Evolutionary conservation across 768 basidiomycete species (phyloP).

Genomic region (Cystofilobasidium ferigula): DNA sequence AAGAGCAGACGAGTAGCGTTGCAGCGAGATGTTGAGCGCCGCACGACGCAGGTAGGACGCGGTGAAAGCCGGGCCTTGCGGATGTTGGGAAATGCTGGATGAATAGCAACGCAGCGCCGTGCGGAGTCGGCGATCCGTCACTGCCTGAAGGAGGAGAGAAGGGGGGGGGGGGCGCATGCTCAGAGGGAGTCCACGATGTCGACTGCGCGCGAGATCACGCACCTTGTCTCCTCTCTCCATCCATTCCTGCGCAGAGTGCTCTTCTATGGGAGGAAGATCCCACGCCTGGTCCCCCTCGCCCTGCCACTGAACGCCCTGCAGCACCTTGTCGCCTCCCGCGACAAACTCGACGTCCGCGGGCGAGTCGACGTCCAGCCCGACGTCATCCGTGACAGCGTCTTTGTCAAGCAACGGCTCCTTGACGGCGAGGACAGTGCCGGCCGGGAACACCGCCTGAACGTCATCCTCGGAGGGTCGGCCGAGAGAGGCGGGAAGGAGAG

Average conservation of each 20-base stretch:
- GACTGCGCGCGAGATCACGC: background rate
- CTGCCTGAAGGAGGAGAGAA: background rate
- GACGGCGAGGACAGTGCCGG: conserved; percentile 2
- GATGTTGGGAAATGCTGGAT: conserved; percentile 8
- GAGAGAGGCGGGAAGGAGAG: conserved; percentile 15
- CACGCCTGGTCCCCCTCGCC: background rate
- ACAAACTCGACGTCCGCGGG: conserved; percentile 3
- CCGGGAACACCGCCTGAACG: conserved; percentile 13
- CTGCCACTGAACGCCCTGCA: conserved; percentile 10
- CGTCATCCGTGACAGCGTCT: background rate
- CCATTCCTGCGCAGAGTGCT: conserved; percentile 10
- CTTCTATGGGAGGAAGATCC: background rate
- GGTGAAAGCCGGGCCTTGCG: background rate
- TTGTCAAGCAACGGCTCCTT: conserved; percentile 7
- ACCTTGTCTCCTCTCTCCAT: conserved; percentile 17
- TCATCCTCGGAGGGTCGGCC: conserved; percentile 13
- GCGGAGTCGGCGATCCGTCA: conserved; percentile 4
- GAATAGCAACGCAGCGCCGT: conserved; percentile 2
- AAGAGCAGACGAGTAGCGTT: conserved; percentile 15
- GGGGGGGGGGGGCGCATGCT: background rate
- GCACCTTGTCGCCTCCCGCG: background rate
- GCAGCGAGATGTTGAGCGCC: background rate
- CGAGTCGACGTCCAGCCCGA: conserved; percentile 12
- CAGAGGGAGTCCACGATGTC: background rate
- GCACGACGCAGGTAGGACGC: conserved; percentile 11